phyloP scores from a whole-genome alignment of 2,329 filamentous ascomycete genomes.

The Aspergillus fructus region DNA sequence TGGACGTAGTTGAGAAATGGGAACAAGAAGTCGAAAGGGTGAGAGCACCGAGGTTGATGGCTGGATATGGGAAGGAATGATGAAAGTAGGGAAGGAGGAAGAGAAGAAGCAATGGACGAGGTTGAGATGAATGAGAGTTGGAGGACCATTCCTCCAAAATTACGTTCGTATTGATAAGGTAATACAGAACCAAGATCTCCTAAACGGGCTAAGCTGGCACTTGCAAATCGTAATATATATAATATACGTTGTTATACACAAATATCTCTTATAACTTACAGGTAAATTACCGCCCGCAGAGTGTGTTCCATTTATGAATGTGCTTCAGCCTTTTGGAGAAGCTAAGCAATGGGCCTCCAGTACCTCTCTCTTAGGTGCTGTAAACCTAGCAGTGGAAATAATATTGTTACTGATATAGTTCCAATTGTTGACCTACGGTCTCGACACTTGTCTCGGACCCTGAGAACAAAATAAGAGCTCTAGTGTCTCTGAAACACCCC shows the following conservation, averaged over 20 bases:
- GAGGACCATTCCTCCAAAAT: slow-evolving; percentile 4
- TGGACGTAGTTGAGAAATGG: neutral
- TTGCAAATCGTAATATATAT: neutral
- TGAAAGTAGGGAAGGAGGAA: slow-evolving; percentile 15
- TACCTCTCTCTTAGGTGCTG: neutral
- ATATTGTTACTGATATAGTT: neutral
- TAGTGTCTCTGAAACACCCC: slow-evolving; percentile 14
- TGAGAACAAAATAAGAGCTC: neutral
- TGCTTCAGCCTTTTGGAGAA: neutral
- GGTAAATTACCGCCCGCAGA: neutral
- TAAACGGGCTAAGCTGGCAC: neutral
- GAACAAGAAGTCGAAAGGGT: neutral
- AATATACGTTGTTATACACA: neutral
- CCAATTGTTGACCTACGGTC: neutral
- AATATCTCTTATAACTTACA: neutral
- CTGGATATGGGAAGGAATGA: slow-evolving; percentile 11
- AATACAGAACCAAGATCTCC: neutral
- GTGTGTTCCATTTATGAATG: neutral
- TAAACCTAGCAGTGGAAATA: neutral
- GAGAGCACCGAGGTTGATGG: slow-evolving; percentile 5
- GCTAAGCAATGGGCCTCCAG: neutral
- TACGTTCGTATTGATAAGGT: neutral
- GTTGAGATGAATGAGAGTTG: slow-evolving; percentile 2
- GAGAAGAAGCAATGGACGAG: slow-evolving; percentile 3
- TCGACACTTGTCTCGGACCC: neutral